Conservation (phyloP, 1,284 basidiomycete genomes). For the Microbotryum scabiosae region DNA sequence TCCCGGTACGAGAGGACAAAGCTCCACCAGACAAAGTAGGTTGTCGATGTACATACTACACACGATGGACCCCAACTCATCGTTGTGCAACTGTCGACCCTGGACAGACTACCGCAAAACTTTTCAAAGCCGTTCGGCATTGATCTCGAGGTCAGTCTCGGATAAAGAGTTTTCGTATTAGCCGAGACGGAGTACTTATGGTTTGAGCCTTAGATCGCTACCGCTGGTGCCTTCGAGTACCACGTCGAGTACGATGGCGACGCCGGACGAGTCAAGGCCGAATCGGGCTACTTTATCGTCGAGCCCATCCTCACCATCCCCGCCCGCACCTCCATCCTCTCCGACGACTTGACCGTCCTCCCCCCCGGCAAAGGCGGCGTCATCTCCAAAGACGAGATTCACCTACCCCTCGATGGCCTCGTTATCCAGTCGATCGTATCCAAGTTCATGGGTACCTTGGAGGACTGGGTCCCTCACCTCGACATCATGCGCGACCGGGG, state of each 20-base stretch:
- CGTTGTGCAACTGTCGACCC: neutral
- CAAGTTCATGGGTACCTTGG: conserved; percentile 88
- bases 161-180: neutral
- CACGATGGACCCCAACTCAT: too few relatives aligned
- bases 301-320: conserved; percentile 75
- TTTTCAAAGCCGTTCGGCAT: conserved; percentile 82
- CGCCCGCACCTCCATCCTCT: conserved; percentile 62
- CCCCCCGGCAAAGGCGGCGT: conserved; percentile 41
- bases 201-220: conserved; percentile 53
- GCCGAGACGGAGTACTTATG: neutral
- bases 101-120: conserved; percentile 59
- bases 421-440: conserved; percentile 80
- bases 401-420: conserved; percentile 73
- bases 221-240: conserved; percentile 87
- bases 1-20: conserved; percentile 68
- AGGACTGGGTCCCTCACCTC: conserved; percentile 67
- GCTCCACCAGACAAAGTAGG: conserved; percentile 69
- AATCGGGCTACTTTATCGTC: conserved; percentile 89
- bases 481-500: conserved; percentile 73
- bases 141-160: conserved; percentile 55
- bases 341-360: conserved; percentile 44
- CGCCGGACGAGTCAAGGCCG: conserved; percentile 57
- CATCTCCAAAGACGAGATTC: conserved; percentile 49
- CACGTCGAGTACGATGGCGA: conserved; percentile 75
- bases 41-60: conserved; percentile 14